Evolutionary conservation across 495 filamentous ascomycete species (phyloP), one percentile per base, ranked within the genome.

Genomic region (Patellaria atrata): DNA sequence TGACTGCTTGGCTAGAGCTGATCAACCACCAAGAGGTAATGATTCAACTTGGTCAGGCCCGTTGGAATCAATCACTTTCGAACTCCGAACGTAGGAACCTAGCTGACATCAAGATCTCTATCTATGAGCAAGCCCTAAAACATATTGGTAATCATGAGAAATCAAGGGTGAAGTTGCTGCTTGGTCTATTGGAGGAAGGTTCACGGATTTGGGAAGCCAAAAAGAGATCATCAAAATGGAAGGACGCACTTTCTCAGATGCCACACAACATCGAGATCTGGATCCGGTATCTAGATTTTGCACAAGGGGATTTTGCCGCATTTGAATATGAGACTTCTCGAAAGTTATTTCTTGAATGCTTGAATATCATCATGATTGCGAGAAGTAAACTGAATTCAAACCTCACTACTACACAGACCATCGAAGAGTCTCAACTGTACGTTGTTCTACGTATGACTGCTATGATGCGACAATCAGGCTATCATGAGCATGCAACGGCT

Each of bases 391-490:
- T 40, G 41, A 13, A 24, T 50, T 1, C 38, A 47, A 7, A 45
- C 22, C n/a, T 4, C 25, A 40, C 9, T 10, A 3, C 36, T 41
- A 5, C 41, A 54, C 22, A 35, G 27, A 29, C 27, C 22, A 9
- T 64, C 2, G 58, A 61, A 14, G 53, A 60, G 11, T 64, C 79
- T 35, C 68, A 76, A 15, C 53, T 79, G 3, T 82, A 93, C 51
- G 54, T 89, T 2, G 67, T 94, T 21, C 58, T 92, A 9, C 70
- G 85, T 25, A 33, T 75, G 30, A 83, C 82, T 0, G 53, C 73
- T 4, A 77, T 87, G 45, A 65, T 89, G 34, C 62, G 68, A 14
- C 82, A 94, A 53, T 63, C 82, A 20, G 89, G 89, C 0, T 89
- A 76, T 50, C 48, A 61, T n/a, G 89, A 96, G 50, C 59, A 77